Conservation (phyloP, 2,329 filamentous ascomycete genomes). For the Allantophomopsis lycopodina region DNA sequence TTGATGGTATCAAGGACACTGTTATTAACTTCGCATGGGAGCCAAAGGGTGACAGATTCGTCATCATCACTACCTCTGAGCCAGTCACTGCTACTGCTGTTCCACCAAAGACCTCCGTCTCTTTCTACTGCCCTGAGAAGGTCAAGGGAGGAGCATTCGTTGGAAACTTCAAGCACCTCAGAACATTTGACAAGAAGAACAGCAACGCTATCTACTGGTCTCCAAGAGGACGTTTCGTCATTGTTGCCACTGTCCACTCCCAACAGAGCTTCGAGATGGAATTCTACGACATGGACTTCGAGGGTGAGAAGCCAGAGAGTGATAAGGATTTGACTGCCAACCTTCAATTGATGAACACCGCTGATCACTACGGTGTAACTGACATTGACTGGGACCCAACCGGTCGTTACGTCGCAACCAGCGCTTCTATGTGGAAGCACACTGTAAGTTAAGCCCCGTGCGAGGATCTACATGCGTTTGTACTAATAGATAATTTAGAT, state of each 20-base stretch:
- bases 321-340: conserved; percentile 94
- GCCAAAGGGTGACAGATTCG: conserved; percentile 92
- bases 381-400: conserved; percentile 98
- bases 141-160: conserved; percentile 57
- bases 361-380: conserved; percentile 93
- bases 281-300: conserved; percentile 96
- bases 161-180: conserved; percentile 93
- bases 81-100: conserved; percentile 65
- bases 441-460: conserved; percentile 53
- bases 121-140: conserved; percentile 97
- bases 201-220: conserved; percentile 99
- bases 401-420: conserved; percentile 85
- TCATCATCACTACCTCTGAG: conserved; percentile 91
- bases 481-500: conserved; percentile 43
- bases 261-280: conserved; percentile 91
- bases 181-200: conserved; percentile 97
- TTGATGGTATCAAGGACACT: conserved; percentile 94
- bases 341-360: conserved; percentile 84
- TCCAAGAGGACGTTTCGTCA: conserved; percentile 85
- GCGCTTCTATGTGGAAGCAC: conserved; percentile 93
- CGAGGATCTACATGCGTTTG: conserved; percentile 1
- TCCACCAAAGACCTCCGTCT: conserved; percentile 82
- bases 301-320: conserved; percentile 85
- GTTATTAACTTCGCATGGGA: conserved; percentile 99
- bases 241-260: conserved; percentile 85